phyloP scores from a whole-genome alignment of 2,329 filamentous ascomycete species.

The Ophiostoma ulmi region DNA sequence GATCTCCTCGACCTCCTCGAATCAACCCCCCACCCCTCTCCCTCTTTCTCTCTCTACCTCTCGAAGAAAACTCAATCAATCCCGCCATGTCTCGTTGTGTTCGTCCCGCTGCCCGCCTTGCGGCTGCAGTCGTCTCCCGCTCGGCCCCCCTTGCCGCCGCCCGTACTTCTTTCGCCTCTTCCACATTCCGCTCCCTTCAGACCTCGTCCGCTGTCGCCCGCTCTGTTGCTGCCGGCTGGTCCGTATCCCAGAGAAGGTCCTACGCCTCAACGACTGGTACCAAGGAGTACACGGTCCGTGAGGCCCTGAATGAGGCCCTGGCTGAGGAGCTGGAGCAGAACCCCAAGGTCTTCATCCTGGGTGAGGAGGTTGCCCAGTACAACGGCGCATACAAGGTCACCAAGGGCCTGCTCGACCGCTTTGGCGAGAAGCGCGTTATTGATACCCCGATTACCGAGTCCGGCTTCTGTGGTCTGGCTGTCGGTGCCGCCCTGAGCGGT shows the following conservation, averaged over 20 bases:
- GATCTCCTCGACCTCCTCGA: not conserved
- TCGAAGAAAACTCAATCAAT: not conserved
- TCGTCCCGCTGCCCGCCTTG: slow-evolving; percentile 42
- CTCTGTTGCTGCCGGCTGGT: slow-evolving; percentile 17
- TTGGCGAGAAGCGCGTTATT: slow-evolving; percentile 95
- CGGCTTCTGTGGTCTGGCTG: slow-evolving; percentile 87
- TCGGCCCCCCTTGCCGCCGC: slow-evolving; percentile 29
- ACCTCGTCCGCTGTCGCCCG: slow-evolving; percentile 34
- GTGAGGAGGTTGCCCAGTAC: slow-evolving; percentile 99
- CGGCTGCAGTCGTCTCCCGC: slow-evolving; percentile 34
- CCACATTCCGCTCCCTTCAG: slow-evolving; percentile 27
- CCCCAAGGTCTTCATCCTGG: slow-evolving; percentile 89
- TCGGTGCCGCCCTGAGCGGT: slow-evolving; percentile 90
- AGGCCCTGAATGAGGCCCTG: slow-evolving; percentile 95
- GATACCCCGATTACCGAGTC: slow-evolving; percentile 98
- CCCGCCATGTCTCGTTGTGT: slow-evolving; percentile 43
- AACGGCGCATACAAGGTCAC: slow-evolving; percentile 99
- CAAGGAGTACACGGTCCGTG: slow-evolving; percentile 95
- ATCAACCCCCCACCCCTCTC: not conserved
- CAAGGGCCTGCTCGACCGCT: slow-evolving; percentile 93
- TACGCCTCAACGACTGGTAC: slow-evolving; percentile 55
- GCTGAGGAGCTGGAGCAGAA: slow-evolving; percentile 95
- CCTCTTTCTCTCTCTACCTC: not conserved
- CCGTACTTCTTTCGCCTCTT: slow-evolving; percentile 24
- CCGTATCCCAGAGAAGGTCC: slow-evolving; percentile 44